Conservation (phyloP, 139 green algal genomes). For the Mychonastes homosphaera region DNA sequence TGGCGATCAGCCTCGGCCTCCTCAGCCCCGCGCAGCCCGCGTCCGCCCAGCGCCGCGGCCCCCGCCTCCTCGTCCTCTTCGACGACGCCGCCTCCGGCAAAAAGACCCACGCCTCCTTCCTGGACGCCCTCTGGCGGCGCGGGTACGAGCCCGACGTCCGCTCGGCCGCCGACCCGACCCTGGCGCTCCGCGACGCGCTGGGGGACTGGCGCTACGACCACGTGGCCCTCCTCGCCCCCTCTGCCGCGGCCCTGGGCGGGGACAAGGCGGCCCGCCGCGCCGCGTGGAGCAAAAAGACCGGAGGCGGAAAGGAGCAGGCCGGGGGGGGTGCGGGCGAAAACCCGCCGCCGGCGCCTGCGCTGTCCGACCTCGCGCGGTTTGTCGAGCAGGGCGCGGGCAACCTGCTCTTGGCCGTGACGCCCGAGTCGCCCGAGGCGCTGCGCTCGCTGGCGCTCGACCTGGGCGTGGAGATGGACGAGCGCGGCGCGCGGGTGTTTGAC, state of each 20-base stretch:
- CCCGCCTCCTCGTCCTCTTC: no score
- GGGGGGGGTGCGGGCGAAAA: no score
- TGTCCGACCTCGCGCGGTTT: constrained; percentile 70
- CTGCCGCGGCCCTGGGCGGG: no score
- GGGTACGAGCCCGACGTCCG: constrained; percentile 43
- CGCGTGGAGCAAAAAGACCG: no score
- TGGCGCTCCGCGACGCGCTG: constrained; percentile 65
- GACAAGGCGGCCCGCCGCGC: no score
- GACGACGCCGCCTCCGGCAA: no score
- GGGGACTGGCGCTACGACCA: constrained; percentile 75
- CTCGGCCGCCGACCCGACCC: constrained; percentile 24
- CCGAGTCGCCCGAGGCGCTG: constrained; percentile 10
- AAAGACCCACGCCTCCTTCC: constrained; percentile 44
- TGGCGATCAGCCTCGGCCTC: no score
- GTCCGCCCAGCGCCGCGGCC: no score
- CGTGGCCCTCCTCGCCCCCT: constrained; percentile 60
- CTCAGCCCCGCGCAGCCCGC: no score
- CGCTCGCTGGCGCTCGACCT: constrained; percentile 43
- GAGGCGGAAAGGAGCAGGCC: no score
- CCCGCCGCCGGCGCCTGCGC: no score
- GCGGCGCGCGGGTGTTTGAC: constrained; percentile 35
- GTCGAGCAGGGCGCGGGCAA: constrained; percentile 70
- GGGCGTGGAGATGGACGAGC: constrained; percentile 66
- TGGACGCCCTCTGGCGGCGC: constrained; percentile 18
- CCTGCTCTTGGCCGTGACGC: constrained; percentile 52